These are phyloP conservation scores for Tylopilus subfusipes DNA, from an alignment of 768 basidiomycete species.

Conservation along the genomic window DNA sequence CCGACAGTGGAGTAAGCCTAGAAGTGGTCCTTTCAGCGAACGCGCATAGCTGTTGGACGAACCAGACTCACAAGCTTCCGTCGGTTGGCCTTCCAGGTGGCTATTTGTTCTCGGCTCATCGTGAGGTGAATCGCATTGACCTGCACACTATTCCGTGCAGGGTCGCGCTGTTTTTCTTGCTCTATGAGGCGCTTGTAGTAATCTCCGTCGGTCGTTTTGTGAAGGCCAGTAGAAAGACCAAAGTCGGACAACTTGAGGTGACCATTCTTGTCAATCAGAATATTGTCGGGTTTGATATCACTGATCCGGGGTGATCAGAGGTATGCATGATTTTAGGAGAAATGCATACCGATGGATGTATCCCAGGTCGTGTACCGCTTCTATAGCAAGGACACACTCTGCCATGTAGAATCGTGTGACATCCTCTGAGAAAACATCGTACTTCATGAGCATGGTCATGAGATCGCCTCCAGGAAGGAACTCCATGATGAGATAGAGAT, in stretches of 20 bases:
- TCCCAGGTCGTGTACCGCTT: conserved; percentile 97
- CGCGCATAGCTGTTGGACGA: not conserved
- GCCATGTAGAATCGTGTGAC: conserved; percentile 99
- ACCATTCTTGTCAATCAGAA: conserved; percentile 94
- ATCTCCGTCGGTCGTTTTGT: conserved; percentile 92
- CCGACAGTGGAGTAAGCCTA: conserved; percentile 98
- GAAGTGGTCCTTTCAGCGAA: conserved; percentile 6
- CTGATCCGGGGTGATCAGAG: conserved; percentile 39
- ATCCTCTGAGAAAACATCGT: conserved; percentile 98
- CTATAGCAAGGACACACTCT: conserved; percentile 95
- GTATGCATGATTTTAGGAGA: not conserved
- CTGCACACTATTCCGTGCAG: conserved; percentile 91
- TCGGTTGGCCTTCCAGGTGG: conserved; percentile 98
- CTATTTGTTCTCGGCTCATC: conserved; percentile 95
- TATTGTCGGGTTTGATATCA: conserved; percentile 99
- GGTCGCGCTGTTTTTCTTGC: conserved; percentile 58
- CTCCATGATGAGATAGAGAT: conserved; percentile 97
- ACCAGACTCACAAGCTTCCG: conserved; percentile 72
- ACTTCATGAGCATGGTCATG: conserved; percentile 99
- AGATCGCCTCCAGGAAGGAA: conserved; percentile 91
- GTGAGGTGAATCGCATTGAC: conserved; percentile 97
- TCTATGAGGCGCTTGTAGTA: conserved; percentile 93
- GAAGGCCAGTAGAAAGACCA: conserved; percentile 94
- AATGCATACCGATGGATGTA: conserved; percentile 89
- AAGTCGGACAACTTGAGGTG: conserved; percentile 99